These are phyloP conservation scores for Waitea zeae DNA, from an alignment of 1,284 basidiomycete genomes.

Conservation along the genomic window DNA sequence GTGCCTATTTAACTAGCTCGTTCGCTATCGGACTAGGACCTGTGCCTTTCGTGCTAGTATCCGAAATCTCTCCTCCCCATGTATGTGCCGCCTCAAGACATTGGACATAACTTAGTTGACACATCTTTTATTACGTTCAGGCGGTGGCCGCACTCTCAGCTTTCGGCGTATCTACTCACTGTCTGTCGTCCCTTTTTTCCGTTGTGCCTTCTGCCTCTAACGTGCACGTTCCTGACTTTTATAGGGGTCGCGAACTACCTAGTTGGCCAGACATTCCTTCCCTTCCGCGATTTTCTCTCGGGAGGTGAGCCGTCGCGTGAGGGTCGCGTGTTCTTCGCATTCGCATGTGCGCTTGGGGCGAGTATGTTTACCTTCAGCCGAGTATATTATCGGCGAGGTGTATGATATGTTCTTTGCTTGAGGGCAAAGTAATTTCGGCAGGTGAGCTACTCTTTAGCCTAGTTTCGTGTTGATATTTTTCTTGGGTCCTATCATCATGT, in stretches of 20 bases:
- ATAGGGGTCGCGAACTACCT: slow-evolving; percentile 72
- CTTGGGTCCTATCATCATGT: slow-evolving; percentile 7
- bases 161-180: slow-evolving; percentile 71
- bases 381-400: slow-evolving; percentile 45
- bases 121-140: too few species aligned
- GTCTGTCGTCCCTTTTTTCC: slow-evolving; percentile 20
- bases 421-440: slow-evolving; percentile 51
- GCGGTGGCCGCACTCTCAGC: slow-evolving; percentile 77
- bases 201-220: background rate
- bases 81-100: too few species aligned
- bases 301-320: slow-evolving; percentile 46
- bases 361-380: slow-evolving; percentile 20
- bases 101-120: too few species aligned
- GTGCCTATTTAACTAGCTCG: slow-evolving; percentile 39
- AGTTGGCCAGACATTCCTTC: slow-evolving; percentile 71
- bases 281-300: slow-evolving; percentile 58
- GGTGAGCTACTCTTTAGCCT: slow-evolving; percentile 55
- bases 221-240: slow-evolving; percentile 1
- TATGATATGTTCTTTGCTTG: slow-evolving; percentile 46
- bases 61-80: slow-evolving; percentile 75
- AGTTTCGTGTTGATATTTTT: slow-evolving; percentile 57
- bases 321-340: slow-evolving; percentile 73
- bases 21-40: slow-evolving; percentile 88
- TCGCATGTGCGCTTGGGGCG: slow-evolving; percentile 30
- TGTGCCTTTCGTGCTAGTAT: slow-evolving; percentile 81